Evolutionary conservation across 352 stramenopile genomes (phyloP), one percentile per base, ranked within the genome.

Genomic region (Globisporangium abappressorium): DNA sequence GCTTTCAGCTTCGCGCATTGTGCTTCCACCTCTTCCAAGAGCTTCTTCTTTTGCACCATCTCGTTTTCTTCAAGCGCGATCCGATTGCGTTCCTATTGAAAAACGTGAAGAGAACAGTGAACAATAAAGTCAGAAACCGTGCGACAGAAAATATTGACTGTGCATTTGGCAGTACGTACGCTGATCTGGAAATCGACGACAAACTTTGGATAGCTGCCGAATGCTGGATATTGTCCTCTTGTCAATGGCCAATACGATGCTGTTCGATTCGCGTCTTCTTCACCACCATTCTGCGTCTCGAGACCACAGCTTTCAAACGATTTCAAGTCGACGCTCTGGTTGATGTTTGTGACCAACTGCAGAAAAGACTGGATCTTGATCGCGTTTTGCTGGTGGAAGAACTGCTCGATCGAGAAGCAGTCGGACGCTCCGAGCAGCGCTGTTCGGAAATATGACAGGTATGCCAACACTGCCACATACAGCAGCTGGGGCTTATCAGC

Each of bases 361-460:
- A 93, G 49, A 62, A 91, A 91, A 24, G 81, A 71, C 51, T 91
- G 72, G 12, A 94, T 85, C 54, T 96, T 74, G 34, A 96, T 76
- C 1, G 84, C 81, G 28, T 93, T 94, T 33, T 96, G 89, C 68
- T 94, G 85, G 41, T 93, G 84, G 64, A 96, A 95, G 64, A 94
- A 94, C 28, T 91, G 84, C 41, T 94, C 81, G 51, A 96, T 89
- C 34, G 85, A 89, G 65, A 84, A 80, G 1, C 69, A 58, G 58
- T 92, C 77, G 28, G 74, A 74, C 0, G 81, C 77, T 47, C 77
- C 75, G 3, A 94, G 74, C 5, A 95, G 72, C 12, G 85, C 77
- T 46, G 64, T 80, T 22, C 89, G 84, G 47, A 86, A 92, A 72
- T 92, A 87, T n/a, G 68, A 75, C 11, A 93, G 56, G 66, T 92